phyloP scores from a whole-genome alignment of 345 rosid species.

The Litchi chinensis region DNA sequence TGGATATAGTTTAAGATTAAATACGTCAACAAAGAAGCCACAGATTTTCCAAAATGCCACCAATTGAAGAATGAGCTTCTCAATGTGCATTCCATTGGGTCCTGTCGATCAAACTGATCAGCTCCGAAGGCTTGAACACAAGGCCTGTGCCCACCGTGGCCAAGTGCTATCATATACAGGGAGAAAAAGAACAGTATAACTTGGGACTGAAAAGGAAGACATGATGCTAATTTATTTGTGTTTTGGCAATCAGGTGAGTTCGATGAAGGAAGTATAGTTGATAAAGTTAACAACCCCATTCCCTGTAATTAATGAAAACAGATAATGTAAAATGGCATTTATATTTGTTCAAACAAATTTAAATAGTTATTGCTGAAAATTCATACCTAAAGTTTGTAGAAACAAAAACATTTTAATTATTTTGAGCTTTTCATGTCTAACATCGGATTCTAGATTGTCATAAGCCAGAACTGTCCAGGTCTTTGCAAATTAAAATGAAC shows the following conservation, averaged over 20 bases:
- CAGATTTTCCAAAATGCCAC: conserved; percentile 61
- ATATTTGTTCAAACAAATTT: background rate
- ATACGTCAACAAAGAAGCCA: conserved; percentile 37
- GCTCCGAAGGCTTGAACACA: conserved; percentile 81
- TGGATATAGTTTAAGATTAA: conserved; percentile 57
- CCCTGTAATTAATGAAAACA: conserved; percentile 28
- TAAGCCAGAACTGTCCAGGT: no score
- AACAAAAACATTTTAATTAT: no score
- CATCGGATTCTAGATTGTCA: no score
- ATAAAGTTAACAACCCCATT: conserved; percentile 39
- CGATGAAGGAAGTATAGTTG: conserved; percentile 27
- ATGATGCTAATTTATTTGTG: background rate
- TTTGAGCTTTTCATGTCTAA: no score
- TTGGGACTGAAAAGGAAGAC: conserved; percentile 23
- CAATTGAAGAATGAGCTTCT: conserved; percentile 39
- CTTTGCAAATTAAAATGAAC: no score
- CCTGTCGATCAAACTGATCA: conserved; percentile 60
- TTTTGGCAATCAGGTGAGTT: conserved; percentile 6
- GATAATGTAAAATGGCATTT: no score
- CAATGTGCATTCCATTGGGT: conserved; percentile 40
- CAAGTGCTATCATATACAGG: conserved; percentile 35
- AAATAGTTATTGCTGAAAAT: no score
- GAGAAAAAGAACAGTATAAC: conserved; percentile 26
- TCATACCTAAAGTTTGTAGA: no score
- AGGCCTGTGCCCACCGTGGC: conserved; percentile 57